Base-by-base conservation (phyloP, 371 early-diverging fungal genomes). In the Hamiltosporidium tvaerminnensis region DNA sequence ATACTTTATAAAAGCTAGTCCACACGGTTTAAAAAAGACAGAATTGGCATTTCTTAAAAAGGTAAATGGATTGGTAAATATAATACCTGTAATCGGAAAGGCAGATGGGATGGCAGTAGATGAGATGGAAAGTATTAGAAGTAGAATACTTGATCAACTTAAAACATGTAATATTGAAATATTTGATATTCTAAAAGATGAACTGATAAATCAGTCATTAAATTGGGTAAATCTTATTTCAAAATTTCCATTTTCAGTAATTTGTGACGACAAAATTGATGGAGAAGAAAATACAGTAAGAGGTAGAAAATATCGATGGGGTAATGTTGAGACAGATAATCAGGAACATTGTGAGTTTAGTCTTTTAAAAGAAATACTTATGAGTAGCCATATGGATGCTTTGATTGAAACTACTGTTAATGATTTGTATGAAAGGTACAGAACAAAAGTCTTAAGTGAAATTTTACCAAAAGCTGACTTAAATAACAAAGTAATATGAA, bases 361-460 rank as follows among this genome's bases (percentile, higher is more conserved):
- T 35, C 32, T 67, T 32, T 53, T 78, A 38, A 63, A 65, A 39
- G 66, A 74, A 54, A 47, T 73, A 7, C 55, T 78, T 30, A 52
- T 72, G 9, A 52, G 56, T 31, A 55, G 57, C 0, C 58, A 71
- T 55, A 39, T 66, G 16, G 67, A 69, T 55, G 62, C 63, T 38
- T 57, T 78, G 16, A 59, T 76, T 33, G 72, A 74, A 12, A 41
- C 41, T 35, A 78, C 78, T 32, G 65, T 53, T 37, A 53, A 47
- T 49, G 74, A 72, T 32, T 67, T 78, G 4, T 78, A 78, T 65
- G 78, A 78, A 54, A 65, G 60, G 5, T 78, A 75, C 53, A 67
- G 78, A 48, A 57, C 62, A 34, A 52, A 53, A 7, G 73, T 72
- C 31, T 58, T 78, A 0, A 2, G 34, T 41, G 52, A 59, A 53